phyloP scores from a whole-genome alignment of 106 monocot genomes.

The Acorus calamus region DNA sequence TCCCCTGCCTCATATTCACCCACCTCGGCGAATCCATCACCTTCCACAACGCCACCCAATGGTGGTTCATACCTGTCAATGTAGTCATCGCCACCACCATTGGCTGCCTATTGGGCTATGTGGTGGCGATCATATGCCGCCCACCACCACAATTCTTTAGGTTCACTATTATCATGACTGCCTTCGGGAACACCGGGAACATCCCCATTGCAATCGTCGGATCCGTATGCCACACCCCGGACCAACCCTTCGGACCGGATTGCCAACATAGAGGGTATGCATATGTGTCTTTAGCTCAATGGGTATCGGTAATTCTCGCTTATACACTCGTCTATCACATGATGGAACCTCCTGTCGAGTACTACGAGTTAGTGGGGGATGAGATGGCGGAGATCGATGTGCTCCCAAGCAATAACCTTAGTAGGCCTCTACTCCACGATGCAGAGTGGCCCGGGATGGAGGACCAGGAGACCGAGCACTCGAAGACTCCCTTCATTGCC shows the following conservation, averaged over 20 bases:
- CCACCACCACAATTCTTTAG: conserved; percentile 69
- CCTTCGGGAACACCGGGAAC: conserved; percentile 97
- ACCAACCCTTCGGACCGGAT: conserved; percentile 59
- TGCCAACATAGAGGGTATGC: conserved; percentile 62
- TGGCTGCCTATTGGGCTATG: conserved; percentile 69
- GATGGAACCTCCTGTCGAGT: conserved; percentile 89
- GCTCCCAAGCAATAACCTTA: conserved; percentile 16
- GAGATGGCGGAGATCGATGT: conserved; percentile 23
- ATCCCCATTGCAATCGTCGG: conserved; percentile 79
- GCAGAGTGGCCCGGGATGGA: conserved; percentile 74
- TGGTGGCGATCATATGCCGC: conserved; percentile 58
- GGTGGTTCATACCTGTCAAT: conserved; percentile 94
- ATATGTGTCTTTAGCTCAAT: conserved; percentile 85
- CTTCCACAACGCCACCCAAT: conserved; percentile 27
- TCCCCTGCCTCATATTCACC: conserved; percentile 91
- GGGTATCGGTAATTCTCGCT: conserved; percentile 89
- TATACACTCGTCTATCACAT: conserved; percentile 95
- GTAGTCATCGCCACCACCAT: conserved; percentile 63
- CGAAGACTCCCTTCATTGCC: conserved; percentile 65
- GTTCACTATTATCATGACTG: conserved; percentile 77
- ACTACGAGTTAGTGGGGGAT: conserved; percentile 53
- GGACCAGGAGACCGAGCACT: conserved; percentile 47
- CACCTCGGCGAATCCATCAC: conserved; percentile 79
- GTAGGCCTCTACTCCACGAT: conserved; percentile 52
- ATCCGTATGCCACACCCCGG: conserved; percentile 69